Evolutionary conservation across 129 eudicot genomes (phyloP), one percentile per base, ranked within the genome.

Genomic region (Silybum marianum): DNA sequence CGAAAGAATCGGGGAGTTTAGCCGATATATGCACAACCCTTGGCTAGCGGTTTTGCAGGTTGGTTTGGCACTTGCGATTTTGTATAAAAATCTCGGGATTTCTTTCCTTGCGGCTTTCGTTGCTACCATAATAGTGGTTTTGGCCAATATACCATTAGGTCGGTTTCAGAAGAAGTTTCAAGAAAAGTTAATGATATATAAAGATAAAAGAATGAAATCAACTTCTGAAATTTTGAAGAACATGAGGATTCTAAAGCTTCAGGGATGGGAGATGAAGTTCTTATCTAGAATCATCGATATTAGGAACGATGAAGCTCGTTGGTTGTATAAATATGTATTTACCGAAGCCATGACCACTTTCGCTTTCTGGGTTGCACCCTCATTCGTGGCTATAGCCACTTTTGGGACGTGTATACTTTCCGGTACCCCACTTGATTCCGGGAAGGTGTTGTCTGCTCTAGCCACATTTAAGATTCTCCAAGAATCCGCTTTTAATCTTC

Each of bases 231-330:
- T 92, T 39, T 88, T 95, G 88, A 92, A 88, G 78, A 95, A 92
- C 80, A 95, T 92, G 97, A 89, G 99, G 80, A 92, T 95, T 81
- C 93, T 95, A 25, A 95, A 95, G 80, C 94, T 95, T 73, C 97
- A 95, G 74, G 97, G 97, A 16, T 90, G 97, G 99, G 97, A 95
- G 81, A 80, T 92, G 97, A 95, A 92, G 85, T 92, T 95, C 72
- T 83, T 95, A 80, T 89, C 95, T 0, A 95, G 83, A 84, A 89
- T 92, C 40, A 30, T 32, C 7, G 89, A 89, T 28, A 82, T 90
- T 13, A 74, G 99, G 24, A 80, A 84, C 10, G 78, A 40, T 13
- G 99, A 95, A 80, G 79, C 75, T 9, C 87, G 89, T 7, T 88
- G 93, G 85, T 83, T 95, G 84, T 79, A 66, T 5, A 95, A 88